Base-by-base conservation (phyloP, 495 filamentous ascomycete genomes). In the Tricharina praecox region DNA sequence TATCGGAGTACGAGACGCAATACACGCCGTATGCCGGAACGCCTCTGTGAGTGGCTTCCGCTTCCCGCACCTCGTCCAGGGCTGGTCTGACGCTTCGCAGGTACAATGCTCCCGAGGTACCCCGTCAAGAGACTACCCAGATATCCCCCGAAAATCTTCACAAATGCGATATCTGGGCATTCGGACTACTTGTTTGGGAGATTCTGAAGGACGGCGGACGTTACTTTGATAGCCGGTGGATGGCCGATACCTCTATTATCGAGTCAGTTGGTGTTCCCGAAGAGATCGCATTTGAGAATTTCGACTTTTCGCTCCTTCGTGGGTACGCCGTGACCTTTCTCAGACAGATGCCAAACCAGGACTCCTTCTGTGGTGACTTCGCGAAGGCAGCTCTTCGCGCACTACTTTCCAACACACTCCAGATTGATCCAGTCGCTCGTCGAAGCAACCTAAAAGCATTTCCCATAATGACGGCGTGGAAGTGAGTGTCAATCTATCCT, bases 81-180 rank as follows among this genome's bases (percentile, higher is more conserved):
- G 37, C 34, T 13, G 26, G n/a, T 26, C 39, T 32, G 44, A 45
- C 39, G 16, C 13, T 23, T 15, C 1, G 1, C 45, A 62, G 59
- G 34, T 63, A 63, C 28, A 62, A 62, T 50, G 56, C 61, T 8
- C 61, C 61, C 0, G 61, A 63, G 46, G 57, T 62, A 7, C 42
- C 52, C 21, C 9, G 46, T 11, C 59, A 62, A 38, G 55, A 52
- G 11, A 35, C 30, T n/a, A 50, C 38, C 37, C 48, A 55, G 4
- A 56, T 61, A 26, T 54, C 51, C 13, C 28, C 47, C 7, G 48
- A 55, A 11, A 39, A 51, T 9, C 34, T 37, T 7, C 34, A 9
- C 7, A 37, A 37, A 18, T 37, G 34, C 34, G 46, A 48, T 19
- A 38, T 48, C 2, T 48, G 35, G 23, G 35, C 46, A 5, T 48